phyloP scores from a whole-genome alignment of 2,329 filamentous ascomycete genomes.

The Alternaria viburni region DNA sequence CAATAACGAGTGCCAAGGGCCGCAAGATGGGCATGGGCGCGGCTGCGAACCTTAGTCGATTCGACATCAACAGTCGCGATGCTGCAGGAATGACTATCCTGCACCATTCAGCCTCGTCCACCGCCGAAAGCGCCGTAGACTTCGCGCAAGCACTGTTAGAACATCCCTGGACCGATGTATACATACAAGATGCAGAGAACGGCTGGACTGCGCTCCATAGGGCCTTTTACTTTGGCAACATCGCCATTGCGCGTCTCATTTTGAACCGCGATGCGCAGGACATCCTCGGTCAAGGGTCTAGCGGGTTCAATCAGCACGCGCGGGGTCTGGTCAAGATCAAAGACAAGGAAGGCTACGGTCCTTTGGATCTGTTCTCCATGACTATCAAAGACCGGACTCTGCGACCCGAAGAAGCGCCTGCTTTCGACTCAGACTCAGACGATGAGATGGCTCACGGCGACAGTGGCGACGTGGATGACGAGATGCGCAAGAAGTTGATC shows the following conservation, averaged over 20 bases:
- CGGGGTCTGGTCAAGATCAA: conserved; percentile 91
- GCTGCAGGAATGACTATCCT: conserved; percentile 81
- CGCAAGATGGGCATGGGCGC: conserved; percentile 32
- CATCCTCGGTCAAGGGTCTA: conserved; percentile 65
- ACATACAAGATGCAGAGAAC: conserved; percentile 85
- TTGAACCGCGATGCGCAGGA: conserved; percentile 78
- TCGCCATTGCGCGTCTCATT: conserved; percentile 81
- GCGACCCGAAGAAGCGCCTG: conserved; percentile 45
- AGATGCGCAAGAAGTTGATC: conserved; percentile 31
- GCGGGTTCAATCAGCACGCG: conserved; percentile 65
- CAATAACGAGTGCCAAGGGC: conserved; percentile 47
- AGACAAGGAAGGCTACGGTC: conserved; percentile 91
- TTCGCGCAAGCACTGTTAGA: conserved; percentile 83
- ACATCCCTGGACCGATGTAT: conserved; percentile 83
- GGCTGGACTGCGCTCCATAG: conserved; percentile 96
- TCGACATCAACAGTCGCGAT: conserved; percentile 86
- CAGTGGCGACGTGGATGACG: conserved; percentile 52
- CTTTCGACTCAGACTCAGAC: conserved; percentile 58
- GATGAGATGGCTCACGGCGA: conserved; percentile 54
- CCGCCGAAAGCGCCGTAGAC: conserved; percentile 68
- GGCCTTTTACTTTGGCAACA: conserved; percentile 87
- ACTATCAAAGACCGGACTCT: conserved; percentile 83
- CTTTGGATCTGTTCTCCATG: conserved; percentile 88
- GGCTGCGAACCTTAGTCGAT: conserved; percentile 57
- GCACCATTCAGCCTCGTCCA: conserved; percentile 81